Evolutionary conservation across 192 early-diverging fungal genomes (phyloP).

Genomic region (Linnemannia exigua): DNA sequence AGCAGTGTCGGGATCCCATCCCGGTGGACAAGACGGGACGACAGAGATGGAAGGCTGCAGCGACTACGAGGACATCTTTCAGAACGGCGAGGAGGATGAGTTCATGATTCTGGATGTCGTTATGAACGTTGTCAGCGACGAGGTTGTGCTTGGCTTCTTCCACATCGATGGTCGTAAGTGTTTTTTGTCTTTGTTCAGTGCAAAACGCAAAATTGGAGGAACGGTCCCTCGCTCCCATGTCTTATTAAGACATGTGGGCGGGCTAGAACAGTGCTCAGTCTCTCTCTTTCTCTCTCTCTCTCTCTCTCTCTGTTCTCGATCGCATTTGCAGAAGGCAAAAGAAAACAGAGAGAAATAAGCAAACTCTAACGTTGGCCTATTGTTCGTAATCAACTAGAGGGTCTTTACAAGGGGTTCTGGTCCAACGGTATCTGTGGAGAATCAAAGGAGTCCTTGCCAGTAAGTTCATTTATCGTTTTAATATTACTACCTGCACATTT

Average conservation of each 20-base stretch:
- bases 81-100: conserved; percentile 48
- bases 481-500: background rate
- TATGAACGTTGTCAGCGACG: conserved; percentile 63
- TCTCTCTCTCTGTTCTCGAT: background rate
- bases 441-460: conserved; percentile 43
- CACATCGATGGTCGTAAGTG: conserved; percentile 60
- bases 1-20: background rate
- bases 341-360: background rate
- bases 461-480: conserved; percentile 22
- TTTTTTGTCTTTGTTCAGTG: background rate
- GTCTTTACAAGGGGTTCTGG: conserved; percentile 56
- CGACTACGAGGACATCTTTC: conserved; percentile 40
- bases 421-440: conserved; percentile 56
- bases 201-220: background rate
- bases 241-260: background rate
- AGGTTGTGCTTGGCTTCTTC: conserved; percentile 61
- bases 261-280: too few species aligned
- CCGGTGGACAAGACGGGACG: background rate
- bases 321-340: conserved; percentile 1
- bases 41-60: conserved; percentile 7
- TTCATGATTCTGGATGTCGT: conserved; percentile 60
- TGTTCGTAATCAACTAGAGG: conserved; percentile 29
- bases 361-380: background rate
- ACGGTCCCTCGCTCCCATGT: background rate
- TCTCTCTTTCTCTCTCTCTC: too few species aligned